Evolutionary conservation across 23 red algal genomes (phyloP), one percentile per base, ranked within the genome.

Genomic region (Cyanidioschyzon merolae): DNA sequence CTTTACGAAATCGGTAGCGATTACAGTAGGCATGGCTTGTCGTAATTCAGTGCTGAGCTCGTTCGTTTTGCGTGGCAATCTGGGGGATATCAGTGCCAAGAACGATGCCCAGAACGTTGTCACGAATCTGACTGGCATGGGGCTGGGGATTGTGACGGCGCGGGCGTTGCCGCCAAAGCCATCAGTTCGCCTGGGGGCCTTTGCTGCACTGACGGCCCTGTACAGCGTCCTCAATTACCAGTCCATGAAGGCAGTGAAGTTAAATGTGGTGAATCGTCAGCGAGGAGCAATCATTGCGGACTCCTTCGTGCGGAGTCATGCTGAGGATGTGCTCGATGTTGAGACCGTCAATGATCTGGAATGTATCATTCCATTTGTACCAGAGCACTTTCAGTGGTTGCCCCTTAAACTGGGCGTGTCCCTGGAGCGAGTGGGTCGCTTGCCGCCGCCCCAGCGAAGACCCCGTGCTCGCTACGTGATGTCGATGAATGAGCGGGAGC

Each of bases 1-100:
- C 80, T 82, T 83, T 50, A 74, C 90, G 16, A 90, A 84, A 58
- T 87, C 80, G 59, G 86, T 88, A 75, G 68, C 59, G 0, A 79
- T 80, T 67, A 80, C 77, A 26, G 63, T 80, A 1, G 83, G 76
- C 39, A 80, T 80, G 76, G 41, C 76, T 31, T 79, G 76, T 75
- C 40, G 83, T 30, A 75, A 80, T 57, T 79, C 83, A 1, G 77
- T 86, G 26, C 71, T 79, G 24, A 86, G 7, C 35, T 68, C 83
- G 51, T 86, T 86, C 59, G 77, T 86, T 0, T 1, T 45, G 24
- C 67, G 58, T 37, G 83, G 68, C 27, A 86, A 86, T 67, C 77
- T 86, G 34, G 83, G 83, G 1, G 83, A 86, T 59, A 86, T 86
- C 59, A 79, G 59, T n/a, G 83, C 83, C 50, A 86, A 86, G 57